Percentiles rank a stretch among this genome's conserved stretches.
Evolutionary conservation across 2,329 filamentous ascomycete genomes (phyloP).

Genomic region (Fragosphaeria purpurea): DNA sequence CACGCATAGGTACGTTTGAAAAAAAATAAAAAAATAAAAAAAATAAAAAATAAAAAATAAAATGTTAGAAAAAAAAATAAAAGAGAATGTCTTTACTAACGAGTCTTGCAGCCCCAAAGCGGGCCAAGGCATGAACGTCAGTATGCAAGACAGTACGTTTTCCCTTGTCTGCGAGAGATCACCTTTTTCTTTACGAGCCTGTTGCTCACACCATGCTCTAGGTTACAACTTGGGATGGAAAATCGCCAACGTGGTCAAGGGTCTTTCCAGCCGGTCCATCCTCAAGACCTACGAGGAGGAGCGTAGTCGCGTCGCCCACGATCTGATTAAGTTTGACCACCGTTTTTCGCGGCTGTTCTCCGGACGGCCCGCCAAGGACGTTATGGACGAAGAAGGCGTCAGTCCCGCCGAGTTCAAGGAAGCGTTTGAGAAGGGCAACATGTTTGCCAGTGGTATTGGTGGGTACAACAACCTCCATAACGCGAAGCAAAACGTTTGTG

Average conservation of each 20-base stretch:
- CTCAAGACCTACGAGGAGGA: constrained; percentile 42
- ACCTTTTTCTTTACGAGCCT: no score
- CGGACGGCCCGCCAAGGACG: constrained; percentile 46
- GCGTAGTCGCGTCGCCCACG: constrained; percentile 49
- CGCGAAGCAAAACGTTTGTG: no score
- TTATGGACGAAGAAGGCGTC: constrained; percentile 50
- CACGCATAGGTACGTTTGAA: constrained; percentile 24
- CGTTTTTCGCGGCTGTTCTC: constrained; percentile 47
- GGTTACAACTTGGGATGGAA: constrained; percentile 49
- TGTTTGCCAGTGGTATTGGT: constrained; percentile 45
- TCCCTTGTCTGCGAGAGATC: no score
- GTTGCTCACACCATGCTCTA: background rate
- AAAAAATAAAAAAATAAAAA: constrained; percentile 15
- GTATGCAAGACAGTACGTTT: constrained; percentile 49
- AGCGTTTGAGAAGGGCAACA: constrained; percentile 47
- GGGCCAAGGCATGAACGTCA: constrained; percentile 63
- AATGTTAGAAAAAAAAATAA: constrained; percentile 20
- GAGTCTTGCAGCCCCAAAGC: constrained; percentile 40
- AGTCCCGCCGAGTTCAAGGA: constrained; percentile 54
- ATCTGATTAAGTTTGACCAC: constrained; percentile 56
- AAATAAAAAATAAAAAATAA: constrained; percentile 6
- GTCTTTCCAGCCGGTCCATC: constrained; percentile 30
- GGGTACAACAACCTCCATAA: no score
- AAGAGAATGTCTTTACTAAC: no score
- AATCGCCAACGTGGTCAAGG: constrained; percentile 35